Evolutionary conservation across 768 basidiomycete genomes (phyloP).

Genomic region (Amanita molliuscula): DNA sequence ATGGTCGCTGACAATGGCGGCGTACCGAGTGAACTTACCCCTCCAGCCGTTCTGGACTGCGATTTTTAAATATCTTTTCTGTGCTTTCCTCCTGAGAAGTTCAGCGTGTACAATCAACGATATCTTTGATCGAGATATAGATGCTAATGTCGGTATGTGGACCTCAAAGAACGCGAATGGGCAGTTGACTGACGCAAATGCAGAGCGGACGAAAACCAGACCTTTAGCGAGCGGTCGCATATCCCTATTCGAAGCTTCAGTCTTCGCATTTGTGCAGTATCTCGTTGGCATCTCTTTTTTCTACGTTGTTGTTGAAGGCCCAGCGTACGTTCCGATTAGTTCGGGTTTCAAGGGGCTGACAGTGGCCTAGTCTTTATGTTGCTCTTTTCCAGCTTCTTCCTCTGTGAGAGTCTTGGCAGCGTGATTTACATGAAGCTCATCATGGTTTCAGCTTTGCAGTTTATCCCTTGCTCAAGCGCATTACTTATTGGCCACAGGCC

Average conservation of each 20-base stretch:
- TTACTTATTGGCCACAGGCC: conserved; percentile 52
- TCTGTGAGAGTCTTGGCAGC: conserved; percentile 20
- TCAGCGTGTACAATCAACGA: conserved; percentile 49
- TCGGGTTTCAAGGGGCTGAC: conserved; percentile 11
- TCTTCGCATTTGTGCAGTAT: conserved; percentile 33
- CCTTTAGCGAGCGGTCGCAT: conserved; percentile 41
- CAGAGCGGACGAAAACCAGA: conserved; percentile 38
- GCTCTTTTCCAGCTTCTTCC: conserved; percentile 37
- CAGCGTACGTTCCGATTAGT: conserved; percentile 21
- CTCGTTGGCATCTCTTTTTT: conserved; percentile 29
- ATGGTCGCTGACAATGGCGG: conserved; percentile 44
- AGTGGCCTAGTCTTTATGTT: conserved; percentile 24
- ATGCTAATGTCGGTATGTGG: conserved; percentile 40
- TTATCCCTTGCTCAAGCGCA: conserved; percentile 45
- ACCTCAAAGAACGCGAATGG: not conserved
- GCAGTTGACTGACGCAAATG: not conserved
- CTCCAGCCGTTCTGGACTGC: conserved; percentile 18
- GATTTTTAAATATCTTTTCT: conserved; percentile 24
- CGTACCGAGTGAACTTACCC: conserved; percentile 23
- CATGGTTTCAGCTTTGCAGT: conserved; percentile 23
- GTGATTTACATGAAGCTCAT: conserved; percentile 15
- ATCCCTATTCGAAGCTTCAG: conserved; percentile 27
- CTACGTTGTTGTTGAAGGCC: conserved; percentile 17
- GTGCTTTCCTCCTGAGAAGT: conserved; percentile 32
- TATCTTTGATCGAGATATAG: conserved; percentile 41